Percentiles rank a stretch among this genome's conserved stretches.
Evolutionary conservation across 305 asterid species (phyloP).

Genomic region (Fraxinus albicans): DNA sequence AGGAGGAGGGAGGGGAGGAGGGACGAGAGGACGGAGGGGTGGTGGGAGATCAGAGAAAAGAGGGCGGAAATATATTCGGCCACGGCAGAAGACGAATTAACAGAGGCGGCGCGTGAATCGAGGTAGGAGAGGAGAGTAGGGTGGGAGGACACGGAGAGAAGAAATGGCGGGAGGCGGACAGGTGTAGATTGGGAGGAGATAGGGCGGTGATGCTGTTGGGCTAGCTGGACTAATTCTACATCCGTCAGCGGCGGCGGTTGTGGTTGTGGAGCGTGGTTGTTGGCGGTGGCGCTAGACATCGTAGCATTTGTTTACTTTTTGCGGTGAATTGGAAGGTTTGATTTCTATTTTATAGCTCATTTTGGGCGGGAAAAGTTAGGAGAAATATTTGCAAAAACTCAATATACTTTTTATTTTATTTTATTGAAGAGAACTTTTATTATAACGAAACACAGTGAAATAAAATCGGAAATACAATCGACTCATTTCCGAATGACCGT

Average conservation of each 20-base stretch:
- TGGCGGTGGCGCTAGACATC: constrained; percentile 11
- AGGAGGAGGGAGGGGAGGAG: constrained; percentile 51
- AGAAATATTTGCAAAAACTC: not conserved
- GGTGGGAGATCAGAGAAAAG: constrained; percentile 49
- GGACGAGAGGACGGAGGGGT: constrained; percentile 49
- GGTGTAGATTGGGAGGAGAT: constrained; percentile 40
- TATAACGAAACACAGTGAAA: no score
- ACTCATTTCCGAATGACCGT: not conserved
- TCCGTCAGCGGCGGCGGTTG: constrained; percentile 43
- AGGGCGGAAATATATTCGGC: constrained; percentile 59
- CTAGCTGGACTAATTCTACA: constrained; percentile 56
- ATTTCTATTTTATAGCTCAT: not conserved
- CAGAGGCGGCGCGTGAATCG: constrained; percentile 50
- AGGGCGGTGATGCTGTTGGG: constrained; percentile 36
- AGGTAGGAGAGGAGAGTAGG: constrained; percentile 55
- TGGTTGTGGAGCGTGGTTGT: constrained; percentile 23
- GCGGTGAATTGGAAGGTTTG: not conserved
- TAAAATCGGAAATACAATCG: no score
- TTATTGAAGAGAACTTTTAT: no score
- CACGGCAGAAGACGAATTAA: constrained; percentile 44
- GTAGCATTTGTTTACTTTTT: not conserved
- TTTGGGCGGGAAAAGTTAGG: constrained; percentile 37
- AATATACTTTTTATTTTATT: not conserved
- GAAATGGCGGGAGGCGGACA: constrained; percentile 47
- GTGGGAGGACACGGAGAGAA: constrained; percentile 55